Evolutionary conservation across 108 stramenopile species (phyloP), one percentile per base, ranked within the genome.

Genomic region (Discostella pseudostelligera): DNA sequence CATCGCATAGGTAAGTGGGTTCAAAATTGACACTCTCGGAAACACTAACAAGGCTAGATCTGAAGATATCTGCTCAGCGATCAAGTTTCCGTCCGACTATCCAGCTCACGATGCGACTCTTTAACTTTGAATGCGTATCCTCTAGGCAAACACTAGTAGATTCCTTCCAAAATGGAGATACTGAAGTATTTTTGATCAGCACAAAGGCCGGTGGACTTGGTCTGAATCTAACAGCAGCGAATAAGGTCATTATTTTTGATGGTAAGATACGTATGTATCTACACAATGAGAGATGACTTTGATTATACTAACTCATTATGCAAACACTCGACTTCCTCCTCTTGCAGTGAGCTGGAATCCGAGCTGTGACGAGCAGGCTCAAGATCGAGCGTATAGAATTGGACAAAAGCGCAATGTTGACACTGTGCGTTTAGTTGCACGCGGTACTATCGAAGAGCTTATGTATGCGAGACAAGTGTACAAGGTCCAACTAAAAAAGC

Each of bases 371-470:
- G 80, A 88, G 44, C 88, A 89, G 43, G 87, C 85, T 54, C 90
- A 92, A 60, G 95, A 84, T 45, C 78, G 84, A 63, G 59, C 85
- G 39, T 89, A 49, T 36, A 56, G 97, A 24, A 92, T 96, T 63
- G 97, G 97, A 13, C 97, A 98, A 79, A 77, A 67, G 51, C 72
- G 83, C 5, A 79, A 96, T 65, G 97, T 97, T 6, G 72, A 81
- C 4, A 93, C 95, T 16, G 62, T 87, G 22, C 85, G 92, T n/a
- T 75, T 93, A 4, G 86, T 95, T 46, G 66, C 90, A 16, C 72
- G 83, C 32, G 94, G 95, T n/a, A 96, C 95, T 13, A 87, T 97
- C 20, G 97, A 97, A 63, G 97, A 97, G 53, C 76, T 97, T 44
- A 87, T 80, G 54, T 98, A 98, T 66, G 84, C 92, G 36, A 68